Conservation (phyloP, 1,139 yeast species). For the Sugiyamaella sp. region DNA sequence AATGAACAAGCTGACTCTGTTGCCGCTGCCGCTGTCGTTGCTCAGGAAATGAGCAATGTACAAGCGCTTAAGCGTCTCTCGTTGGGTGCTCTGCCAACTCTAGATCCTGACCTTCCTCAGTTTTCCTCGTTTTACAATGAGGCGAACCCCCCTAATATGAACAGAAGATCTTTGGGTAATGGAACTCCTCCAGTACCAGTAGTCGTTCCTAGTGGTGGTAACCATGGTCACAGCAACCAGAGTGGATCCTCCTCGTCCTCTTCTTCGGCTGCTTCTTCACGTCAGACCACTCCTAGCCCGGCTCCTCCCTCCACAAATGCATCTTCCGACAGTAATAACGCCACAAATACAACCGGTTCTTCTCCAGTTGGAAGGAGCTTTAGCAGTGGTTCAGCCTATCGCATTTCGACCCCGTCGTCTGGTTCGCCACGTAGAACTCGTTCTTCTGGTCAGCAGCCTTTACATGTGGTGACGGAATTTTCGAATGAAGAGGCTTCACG, state of each 20-base stretch:
- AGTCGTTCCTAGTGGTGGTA: slow-evolving; percentile 15
- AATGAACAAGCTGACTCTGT: slow-evolving; percentile 29
- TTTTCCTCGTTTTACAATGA: slow-evolving; percentile 24
- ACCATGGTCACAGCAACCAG: slow-evolving; percentile 1
- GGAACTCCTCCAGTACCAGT: slow-evolving; percentile 19
- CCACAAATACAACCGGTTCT: not conserved
- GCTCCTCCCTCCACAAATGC: slow-evolving; percentile 10
- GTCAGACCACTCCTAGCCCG: slow-evolving; percentile 15
- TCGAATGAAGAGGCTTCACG: not conserved
- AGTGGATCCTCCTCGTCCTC: slow-evolving; percentile 19
- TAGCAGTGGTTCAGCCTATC: slow-evolving; percentile 11
- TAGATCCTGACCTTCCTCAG: slow-evolving; percentile 52
- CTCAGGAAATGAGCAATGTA: slow-evolving; percentile 52
- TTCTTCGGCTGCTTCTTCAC: slow-evolving; percentile 19
- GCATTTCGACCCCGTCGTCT: slow-evolving; percentile 4
- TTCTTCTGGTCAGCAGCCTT: slow-evolving; percentile 15
- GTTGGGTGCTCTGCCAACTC: slow-evolving; percentile 47
- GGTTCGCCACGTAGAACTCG: slow-evolving; percentile 12
- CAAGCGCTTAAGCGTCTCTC: slow-evolving; percentile 52
- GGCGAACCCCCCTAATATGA: slow-evolving; percentile 17
- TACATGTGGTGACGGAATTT: slow-evolving; percentile 9
- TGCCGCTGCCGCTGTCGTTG: slow-evolving; percentile 47
- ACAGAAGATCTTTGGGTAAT: slow-evolving; percentile 19
- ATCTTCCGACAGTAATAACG: slow-evolving; percentile 4
- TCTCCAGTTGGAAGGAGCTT: slow-evolving; percentile 9